Conservation (phyloP, 2,329 filamentous ascomycete genomes). For the Ophiosphaerella narmari region DNA sequence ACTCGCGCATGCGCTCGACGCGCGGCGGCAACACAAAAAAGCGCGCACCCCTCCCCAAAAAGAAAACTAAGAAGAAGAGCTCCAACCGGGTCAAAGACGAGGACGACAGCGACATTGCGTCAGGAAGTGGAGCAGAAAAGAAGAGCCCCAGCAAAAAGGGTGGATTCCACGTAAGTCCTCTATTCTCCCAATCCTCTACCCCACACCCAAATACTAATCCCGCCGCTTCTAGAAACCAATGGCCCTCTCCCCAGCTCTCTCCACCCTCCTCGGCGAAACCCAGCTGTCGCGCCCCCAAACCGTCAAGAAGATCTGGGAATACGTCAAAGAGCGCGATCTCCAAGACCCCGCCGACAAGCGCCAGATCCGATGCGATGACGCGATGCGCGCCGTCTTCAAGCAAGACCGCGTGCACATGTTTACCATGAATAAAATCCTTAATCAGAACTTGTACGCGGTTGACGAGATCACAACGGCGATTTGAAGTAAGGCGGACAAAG, state of each 20-base stretch:
- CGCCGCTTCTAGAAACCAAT: conserved; percentile 67
- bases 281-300: conserved; percentile 93
- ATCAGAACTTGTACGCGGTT: conserved; percentile 83
- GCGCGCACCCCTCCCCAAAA: conserved; percentile 62
- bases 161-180: conserved; percentile 75
- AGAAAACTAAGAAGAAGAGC: conserved; percentile 72
- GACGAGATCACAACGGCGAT: conserved; percentile 59
- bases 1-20: conserved; percentile 72
- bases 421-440: conserved; percentile 96
- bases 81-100: conserved; percentile 73
- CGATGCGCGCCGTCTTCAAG: conserved; percentile 91
- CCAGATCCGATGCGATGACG: conserved; percentile 90
- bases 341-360: conserved; percentile 92
- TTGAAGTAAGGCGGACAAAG: neutral
- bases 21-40: conserved; percentile 69
- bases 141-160: conserved; percentile 76
- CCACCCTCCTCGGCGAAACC: conserved; percentile 71
- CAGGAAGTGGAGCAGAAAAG: conserved; percentile 64
- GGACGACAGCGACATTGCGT: conserved; percentile 78
- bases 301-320: conserved; percentile 94
- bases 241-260: conserved; percentile 70
- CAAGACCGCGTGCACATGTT: conserved; percentile 95
- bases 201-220: conserved; percentile 22
- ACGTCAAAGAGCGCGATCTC: conserved; percentile 85
- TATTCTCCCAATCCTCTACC: neutral